Conservation (phyloP, 495 filamentous ascomycete genomes). For the Trypethelium eluteriae region DNA sequence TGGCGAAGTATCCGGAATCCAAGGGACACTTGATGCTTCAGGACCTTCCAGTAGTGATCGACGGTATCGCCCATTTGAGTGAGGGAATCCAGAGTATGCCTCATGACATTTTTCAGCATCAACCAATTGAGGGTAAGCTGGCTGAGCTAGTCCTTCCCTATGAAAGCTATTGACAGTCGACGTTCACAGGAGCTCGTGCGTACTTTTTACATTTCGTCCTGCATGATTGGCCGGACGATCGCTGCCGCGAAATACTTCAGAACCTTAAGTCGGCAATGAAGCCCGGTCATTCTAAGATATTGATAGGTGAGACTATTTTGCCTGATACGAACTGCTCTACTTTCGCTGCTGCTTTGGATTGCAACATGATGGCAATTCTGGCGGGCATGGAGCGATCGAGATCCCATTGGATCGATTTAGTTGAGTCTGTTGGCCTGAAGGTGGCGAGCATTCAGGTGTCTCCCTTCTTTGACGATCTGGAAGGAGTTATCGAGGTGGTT, state of each 20-base stretch:
- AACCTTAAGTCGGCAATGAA: conserved; percentile 18
- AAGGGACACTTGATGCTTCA: conserved; percentile 17
- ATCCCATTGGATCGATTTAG: conserved; percentile 15
- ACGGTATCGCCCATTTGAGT: background rate
- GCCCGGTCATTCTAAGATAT: conserved; percentile 9
- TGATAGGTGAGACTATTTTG: conserved; percentile 20
- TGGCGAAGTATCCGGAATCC: background rate
- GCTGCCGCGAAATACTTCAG: conserved; percentile 13
- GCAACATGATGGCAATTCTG: conserved; percentile 15
- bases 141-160: background rate
- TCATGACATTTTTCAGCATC: conserved; percentile 19
- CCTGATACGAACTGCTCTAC: conserved; percentile 6
- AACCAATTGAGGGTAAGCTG: conserved; percentile 15
- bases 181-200: conserved; percentile 13
- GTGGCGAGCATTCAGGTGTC: conserved; percentile 12
- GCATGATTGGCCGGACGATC: conserved; percentile 23
- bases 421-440: conserved; percentile 13
- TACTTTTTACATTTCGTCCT: conserved; percentile 20
- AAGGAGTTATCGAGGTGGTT: background rate
- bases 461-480: background rate
- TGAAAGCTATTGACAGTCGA: background rate
- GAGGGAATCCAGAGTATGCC: conserved; percentile 14
- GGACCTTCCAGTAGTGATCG: conserved; percentile 14
- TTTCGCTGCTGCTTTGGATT: background rate
- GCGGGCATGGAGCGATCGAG: conserved; percentile 17